A percentile compares a stretch with the other conserved stretches of the same genome.
Conservation (phyloP, 768 basidiomycete genomes). For the Tricholoma sp. region DNA sequence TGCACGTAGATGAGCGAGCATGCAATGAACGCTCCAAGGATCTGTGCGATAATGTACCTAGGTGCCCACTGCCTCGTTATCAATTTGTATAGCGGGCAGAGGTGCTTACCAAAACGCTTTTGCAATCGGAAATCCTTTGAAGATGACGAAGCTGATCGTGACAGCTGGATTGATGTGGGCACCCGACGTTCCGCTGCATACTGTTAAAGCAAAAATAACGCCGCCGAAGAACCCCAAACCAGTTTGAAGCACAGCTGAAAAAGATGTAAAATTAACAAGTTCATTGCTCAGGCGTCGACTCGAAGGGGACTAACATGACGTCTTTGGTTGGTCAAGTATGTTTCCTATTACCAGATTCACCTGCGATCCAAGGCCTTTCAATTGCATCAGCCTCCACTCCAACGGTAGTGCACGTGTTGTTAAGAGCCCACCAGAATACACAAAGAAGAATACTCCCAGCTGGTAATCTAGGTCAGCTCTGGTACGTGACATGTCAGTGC, state of each 20-base stretch:
- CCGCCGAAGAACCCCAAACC: slow-evolving; percentile 56
- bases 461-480: slow-evolving; percentile 12
- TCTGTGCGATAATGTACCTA: too few relatives aligned
- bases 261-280: background rate
- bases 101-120: slow-evolving; percentile 45
- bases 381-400: background rate
- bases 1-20: slow-evolving; percentile 22
- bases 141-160: slow-evolving; percentile 45
- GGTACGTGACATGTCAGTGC: slow-evolving; percentile 5
- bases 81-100: background rate
- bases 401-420: background rate
- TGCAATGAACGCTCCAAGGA: too few relatives aligned
- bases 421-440: slow-evolving; percentile 36
- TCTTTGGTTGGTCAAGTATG: slow-evolving; percentile 26
- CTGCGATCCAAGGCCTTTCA: slow-evolving; percentile 48
- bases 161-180: slow-evolving; percentile 66
- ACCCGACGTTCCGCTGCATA: slow-evolving; percentile 50
- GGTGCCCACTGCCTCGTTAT: too few relatives aligned
- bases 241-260: slow-evolving; percentile 47
- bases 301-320: slow-evolving; percentile 41
- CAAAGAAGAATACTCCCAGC: slow-evolving; percentile 60
- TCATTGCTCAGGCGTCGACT: too few relatives aligned
- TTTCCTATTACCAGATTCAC: slow-evolving; percentile 45
- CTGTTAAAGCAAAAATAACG: slow-evolving; percentile 50
- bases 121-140: slow-evolving; percentile 47